Percentiles rank a stretch among this genome's conserved stretches.
Conservation (phyloP, 208 protist genomes). For the Leishmania arabica region DNA sequence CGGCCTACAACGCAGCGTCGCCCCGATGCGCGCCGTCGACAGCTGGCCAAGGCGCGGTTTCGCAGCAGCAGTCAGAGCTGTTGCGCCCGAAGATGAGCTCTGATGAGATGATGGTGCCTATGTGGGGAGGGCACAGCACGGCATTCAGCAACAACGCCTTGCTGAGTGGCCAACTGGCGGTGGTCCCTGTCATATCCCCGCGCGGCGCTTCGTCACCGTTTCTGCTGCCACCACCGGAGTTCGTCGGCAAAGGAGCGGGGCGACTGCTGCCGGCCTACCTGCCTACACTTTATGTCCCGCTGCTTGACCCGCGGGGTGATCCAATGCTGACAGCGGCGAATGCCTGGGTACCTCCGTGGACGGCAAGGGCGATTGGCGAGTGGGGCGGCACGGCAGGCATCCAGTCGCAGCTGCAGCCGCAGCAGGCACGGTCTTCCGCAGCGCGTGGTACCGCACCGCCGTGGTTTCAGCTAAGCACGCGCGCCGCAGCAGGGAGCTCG, state of each 20-base stretch:
- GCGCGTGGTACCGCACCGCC: neutral
- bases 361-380: neutral
- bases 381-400: neutral
- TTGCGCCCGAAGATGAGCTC: neutral
- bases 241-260: neutral
- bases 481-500: neutral
- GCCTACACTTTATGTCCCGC: conserved; percentile 10
- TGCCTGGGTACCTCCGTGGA: neutral
- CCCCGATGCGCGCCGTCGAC: neutral
- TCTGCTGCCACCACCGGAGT: neutral
- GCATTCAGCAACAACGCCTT: neutral
- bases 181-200: neutral
- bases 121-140: conserved; percentile 1
- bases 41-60: neutral
- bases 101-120: neutral
- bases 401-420: neutral
- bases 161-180: neutral
- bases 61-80: neutral
- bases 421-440: neutral
- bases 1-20: conserved; percentile 1
- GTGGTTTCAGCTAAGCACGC: conserved; percentile 5
- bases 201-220: neutral
- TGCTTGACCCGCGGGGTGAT: conserved; percentile 10
- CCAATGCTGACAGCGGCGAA: neutral
- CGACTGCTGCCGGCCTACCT: neutral